phyloP scores from a whole-genome alignment of 257 asterid genomes.

The Phtheirospermum japonicum region DNA sequence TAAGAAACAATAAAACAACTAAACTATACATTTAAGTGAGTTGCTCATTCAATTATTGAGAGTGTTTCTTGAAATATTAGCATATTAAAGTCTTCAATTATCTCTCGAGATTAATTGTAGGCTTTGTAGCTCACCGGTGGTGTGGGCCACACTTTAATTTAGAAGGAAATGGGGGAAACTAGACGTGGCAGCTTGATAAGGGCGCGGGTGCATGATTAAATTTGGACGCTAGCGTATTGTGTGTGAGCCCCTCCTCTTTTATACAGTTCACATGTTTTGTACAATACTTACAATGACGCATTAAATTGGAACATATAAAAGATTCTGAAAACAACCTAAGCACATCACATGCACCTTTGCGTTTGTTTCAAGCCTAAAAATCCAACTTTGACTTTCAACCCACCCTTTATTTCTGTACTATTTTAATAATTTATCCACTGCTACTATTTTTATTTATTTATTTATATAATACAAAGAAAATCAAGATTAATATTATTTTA shows the following conservation, averaged over 20 bases:
- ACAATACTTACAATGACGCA: slow-evolving; percentile 34
- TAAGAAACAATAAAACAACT: not conserved
- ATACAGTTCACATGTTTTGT: slow-evolving; percentile 29
- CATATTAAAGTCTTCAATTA: too few species aligned
- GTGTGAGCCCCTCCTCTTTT: not conserved
- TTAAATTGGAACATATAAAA: not conserved
- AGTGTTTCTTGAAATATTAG: too few species aligned
- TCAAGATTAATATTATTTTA: too few species aligned
- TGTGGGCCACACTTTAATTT: slow-evolving; percentile 22
- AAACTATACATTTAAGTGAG: too few species aligned
- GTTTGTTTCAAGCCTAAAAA: too few species aligned
- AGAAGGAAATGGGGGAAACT: too few species aligned
- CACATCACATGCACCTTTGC: not conserved
- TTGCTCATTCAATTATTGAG: too few species aligned
- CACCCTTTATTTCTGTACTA: not conserved
- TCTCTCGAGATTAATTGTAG: too few species aligned
- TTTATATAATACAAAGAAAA: too few species aligned
- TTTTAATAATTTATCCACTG: too few species aligned
- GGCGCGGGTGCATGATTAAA: slow-evolving; percentile 34
- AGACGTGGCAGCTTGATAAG: slow-evolving; percentile 34
- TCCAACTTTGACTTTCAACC: not conserved
- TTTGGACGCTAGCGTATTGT: slow-evolving; percentile 35
- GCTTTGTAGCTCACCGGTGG: not conserved
- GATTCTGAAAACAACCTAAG: too few species aligned
- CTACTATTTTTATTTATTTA: too few species aligned